Conservation (phyloP, 2,329 filamentous ascomycete species). For the Fusarium equiseti region DNA sequence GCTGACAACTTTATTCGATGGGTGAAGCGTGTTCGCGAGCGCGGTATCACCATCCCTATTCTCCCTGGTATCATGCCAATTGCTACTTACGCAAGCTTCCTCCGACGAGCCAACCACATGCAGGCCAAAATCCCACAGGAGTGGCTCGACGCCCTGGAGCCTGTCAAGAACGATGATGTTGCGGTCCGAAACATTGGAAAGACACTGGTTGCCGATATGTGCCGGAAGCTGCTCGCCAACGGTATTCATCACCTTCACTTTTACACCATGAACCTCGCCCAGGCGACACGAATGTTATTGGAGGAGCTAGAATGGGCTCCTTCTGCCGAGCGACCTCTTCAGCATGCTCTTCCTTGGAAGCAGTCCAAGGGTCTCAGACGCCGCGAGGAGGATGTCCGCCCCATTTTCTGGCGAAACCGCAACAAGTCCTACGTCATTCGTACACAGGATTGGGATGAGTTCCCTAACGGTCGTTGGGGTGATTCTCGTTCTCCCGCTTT, state of each 20-base stretch:
- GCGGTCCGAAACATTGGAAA: slow-evolving; percentile 92
- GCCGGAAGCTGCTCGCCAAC: slow-evolving; percentile 82
- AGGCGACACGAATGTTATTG: slow-evolving; percentile 92
- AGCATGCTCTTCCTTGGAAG: slow-evolving; percentile 95
- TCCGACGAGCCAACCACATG: slow-evolving; percentile 91
- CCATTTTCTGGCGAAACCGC: slow-evolving; percentile 98
- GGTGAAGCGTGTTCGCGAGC: slow-evolving; percentile 86
- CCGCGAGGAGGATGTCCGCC: slow-evolving; percentile 93
- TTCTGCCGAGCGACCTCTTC: slow-evolving; percentile 79
- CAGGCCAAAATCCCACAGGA: slow-evolving; percentile 83
- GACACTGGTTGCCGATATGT: slow-evolving; percentile 88
- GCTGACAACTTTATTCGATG: slow-evolving; percentile 93
- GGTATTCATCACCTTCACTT: slow-evolving; percentile 94
- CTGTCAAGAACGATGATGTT: slow-evolving; percentile 96
- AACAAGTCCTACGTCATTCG: slow-evolving; percentile 95
- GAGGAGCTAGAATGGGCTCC: slow-evolving; percentile 89
- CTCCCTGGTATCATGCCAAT: slow-evolving; percentile 90
- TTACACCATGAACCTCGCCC: slow-evolving; percentile 99
- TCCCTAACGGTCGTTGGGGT: slow-evolving; percentile 98
- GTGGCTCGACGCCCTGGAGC: slow-evolving; percentile 86
- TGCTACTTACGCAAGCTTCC: slow-evolving; percentile 92
- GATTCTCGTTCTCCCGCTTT: slow-evolving; percentile 97
- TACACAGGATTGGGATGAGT: slow-evolving; percentile 99
- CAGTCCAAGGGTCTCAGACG: slow-evolving; percentile 91
- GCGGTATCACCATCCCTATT: slow-evolving; percentile 86